Evolutionary conservation across 2,329 filamentous ascomycete genomes (phyloP), one percentile per base, ranked within the genome.

Genomic region (Pyricularia grisea): DNA sequence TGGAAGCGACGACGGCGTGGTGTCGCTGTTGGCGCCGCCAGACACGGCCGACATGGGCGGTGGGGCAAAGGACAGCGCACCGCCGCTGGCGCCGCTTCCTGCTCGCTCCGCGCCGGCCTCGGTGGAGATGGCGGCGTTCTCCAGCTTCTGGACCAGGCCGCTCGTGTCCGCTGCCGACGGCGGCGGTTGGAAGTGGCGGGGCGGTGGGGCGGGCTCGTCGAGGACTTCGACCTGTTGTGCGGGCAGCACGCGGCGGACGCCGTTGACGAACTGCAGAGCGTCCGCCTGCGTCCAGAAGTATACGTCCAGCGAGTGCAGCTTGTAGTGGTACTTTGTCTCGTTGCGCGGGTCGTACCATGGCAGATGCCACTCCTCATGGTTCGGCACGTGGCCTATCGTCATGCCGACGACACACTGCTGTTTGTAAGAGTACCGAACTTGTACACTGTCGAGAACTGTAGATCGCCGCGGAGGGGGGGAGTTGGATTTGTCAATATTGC

Each of bases 231-330:
- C 81, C 71, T 89, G 88, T 10, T 82, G 78, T 0, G 82, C 76
- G 4, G 90, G 88, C 30, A 92, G 77, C 4, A 92, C 85, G 68
- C 87, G 84, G 67, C 89, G 83, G 68, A 92, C 81, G 17, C 87
- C 88, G 73, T 90, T 90, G 71, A 93, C 80, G 72, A 94, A 92
- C 69, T 88, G 84, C 31, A 88, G 80, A 1, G 91, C 90, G 78
- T 94, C 91, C 69, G 88, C 83, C 70, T 88, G 86, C 0, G 88
- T 92, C 90, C 90, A 93, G 75, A 94, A 91, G 80, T 94, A 94
- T 17, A 94, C 81, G 75, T 94, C 91, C 69, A 94, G 77, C 0
- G 89, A 90, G 76, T 92, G 88, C 9, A 94, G 84, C 76, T 88
- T 88, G 80, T 93, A 93, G 82, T 93, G 87, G 77, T 93, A 93